A percentile compares a stretch with the other conserved stretches of the same genome.
Evolutionary conservation across 2,329 filamentous ascomycete species (phyloP).

Genomic region (Drechslerella stenobrocha): DNA sequence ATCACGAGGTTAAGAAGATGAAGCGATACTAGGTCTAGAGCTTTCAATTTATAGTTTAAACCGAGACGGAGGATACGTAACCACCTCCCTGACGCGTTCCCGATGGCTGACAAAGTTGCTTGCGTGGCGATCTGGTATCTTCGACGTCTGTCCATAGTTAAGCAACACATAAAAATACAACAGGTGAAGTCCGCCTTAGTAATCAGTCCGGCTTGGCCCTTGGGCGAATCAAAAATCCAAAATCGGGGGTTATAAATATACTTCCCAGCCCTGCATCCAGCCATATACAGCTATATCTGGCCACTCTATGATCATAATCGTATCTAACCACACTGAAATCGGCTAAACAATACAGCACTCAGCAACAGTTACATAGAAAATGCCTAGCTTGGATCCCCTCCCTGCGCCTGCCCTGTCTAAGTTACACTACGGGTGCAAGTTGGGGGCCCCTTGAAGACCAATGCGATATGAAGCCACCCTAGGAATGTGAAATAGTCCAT

Average conservation of each 20-base stretch:
- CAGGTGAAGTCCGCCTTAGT: not conserved
- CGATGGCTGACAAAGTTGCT: slow-evolving; percentile 46
- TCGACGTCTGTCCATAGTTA: not conserved
- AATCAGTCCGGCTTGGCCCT: no score
- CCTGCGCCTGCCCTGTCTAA: no score
- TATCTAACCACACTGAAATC: no score
- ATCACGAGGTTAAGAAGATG: not conserved
- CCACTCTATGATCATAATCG: no score
- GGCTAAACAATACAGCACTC: not conserved
- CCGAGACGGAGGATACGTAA: slow-evolving; percentile 29
- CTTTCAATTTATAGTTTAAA: slow-evolving; percentile 16
- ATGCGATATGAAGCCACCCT: no score
- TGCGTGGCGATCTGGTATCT: slow-evolving; percentile 38
- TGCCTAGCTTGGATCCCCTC: not conserved
- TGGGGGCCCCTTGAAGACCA: no score
- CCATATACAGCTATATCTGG: no score
- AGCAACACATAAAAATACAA: slow-evolving; percentile 30
- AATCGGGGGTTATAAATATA: no score
- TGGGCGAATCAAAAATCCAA: no score
- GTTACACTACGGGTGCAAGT: no score
- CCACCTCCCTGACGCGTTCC: slow-evolving; percentile 43
- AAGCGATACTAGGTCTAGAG: not conserved
- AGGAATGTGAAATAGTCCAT: no score
- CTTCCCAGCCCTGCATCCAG: no score
- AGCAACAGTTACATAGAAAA: not conserved